Base-by-base conservation (phyloP, 2,329 filamentous ascomycete species). In the Didymella segeticola region DNA sequence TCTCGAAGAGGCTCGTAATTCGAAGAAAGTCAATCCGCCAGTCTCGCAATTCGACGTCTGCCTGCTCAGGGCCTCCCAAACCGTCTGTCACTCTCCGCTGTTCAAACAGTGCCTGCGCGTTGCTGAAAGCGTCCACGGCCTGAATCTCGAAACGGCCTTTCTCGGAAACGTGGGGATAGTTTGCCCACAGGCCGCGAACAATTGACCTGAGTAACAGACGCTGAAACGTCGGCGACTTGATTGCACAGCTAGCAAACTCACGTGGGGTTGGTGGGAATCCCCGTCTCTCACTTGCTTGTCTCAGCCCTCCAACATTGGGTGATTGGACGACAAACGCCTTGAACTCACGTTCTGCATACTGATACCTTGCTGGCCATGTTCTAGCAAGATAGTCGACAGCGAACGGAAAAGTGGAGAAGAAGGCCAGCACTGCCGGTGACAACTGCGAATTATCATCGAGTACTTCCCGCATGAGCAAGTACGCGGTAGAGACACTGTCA, bases 261-360 rank as follows among this genome's bases (percentile, higher is more conserved):
- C 79, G 77, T 27, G 83, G 78, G n/a, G 86, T 71, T 5, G 85
- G 81, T 3, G 86, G 86, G 60, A 79, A 83, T 2, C 58, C 56
- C 60, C 53, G 66, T 27, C 43, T 30, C 33, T 48, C 52, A 58
- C 58, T 78, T 27, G 5, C 19, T 2, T 22, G 10, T 42, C 34
- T 62, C 14, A 72, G 20, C 1, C 19, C 15, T 3, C 27, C 22
- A 17, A 55, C 67, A 11, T 57, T 43, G 2, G 22, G 20, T 4
- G 64, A 73, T 41, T 80, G 83, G 0, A 61, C 52, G 17, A 78
- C 69, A 14, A 86, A 79, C 12, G 76, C 52, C 0, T 53, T 12
- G 20, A 79, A 60, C 7, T 56, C 62, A 7, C 56, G 22, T 26
- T 53, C 58, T 53, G 80, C 79, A 20, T 66, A 61, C 4, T 69